Conservation (phyloP, 2,329 filamentous ascomycete species). For the Aspergillus fischeri region DNA sequence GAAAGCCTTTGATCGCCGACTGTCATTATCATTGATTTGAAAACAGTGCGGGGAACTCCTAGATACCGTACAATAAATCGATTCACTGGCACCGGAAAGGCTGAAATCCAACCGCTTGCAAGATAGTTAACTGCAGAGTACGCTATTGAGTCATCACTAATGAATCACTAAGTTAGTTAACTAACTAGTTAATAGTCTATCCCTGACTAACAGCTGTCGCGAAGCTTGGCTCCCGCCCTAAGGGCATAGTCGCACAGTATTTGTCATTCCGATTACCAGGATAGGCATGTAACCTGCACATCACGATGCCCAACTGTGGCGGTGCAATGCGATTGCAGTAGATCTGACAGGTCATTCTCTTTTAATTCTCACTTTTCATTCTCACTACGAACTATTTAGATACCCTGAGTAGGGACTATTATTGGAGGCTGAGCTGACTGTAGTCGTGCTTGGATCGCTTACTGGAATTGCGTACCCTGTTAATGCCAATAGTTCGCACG, state of each 20-base stretch:
- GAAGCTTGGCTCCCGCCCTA: neutral
- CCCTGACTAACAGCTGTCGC: neutral
- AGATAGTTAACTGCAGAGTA: too few relatives aligned
- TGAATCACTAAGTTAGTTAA: too few relatives aligned
- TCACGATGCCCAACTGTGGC: constrained; percentile 2
- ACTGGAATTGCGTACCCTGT: neutral
- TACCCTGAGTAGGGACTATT: too few relatives aligned
- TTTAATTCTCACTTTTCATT: neutral
- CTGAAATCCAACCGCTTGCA: too few relatives aligned
- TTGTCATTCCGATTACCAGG: neutral
- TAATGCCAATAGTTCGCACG: neutral
- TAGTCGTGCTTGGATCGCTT: too few relatives aligned
- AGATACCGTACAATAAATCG: too few relatives aligned
- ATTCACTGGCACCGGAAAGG: too few relatives aligned
- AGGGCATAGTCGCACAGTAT: neutral
- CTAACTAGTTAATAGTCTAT: neutral
- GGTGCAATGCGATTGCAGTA: neutral
- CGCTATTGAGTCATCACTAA: neutral
- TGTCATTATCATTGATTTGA: too few relatives aligned
- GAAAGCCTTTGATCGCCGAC: neutral
- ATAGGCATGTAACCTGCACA: neutral
- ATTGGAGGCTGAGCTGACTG: too few relatives aligned
- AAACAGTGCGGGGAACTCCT: too few relatives aligned
- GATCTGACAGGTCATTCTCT: neutral
- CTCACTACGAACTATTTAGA: too few relatives aligned